Evolutionary conservation across 2,329 filamentous ascomycete genomes (phyloP).

Genomic region (Penicillium sp.): DNA sequence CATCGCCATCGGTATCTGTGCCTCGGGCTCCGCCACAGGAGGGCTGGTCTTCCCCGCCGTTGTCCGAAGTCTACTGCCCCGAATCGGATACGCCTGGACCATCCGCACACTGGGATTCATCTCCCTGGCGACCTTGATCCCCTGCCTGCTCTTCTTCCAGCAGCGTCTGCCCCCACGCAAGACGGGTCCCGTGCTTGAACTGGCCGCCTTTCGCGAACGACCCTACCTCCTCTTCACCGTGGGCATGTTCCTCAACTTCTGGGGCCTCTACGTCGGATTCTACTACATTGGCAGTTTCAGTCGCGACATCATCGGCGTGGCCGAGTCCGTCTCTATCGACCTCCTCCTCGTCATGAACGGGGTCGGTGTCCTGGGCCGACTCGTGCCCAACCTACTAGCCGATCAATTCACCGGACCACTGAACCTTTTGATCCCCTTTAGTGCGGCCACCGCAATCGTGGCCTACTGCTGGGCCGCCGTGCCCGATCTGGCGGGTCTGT

Average conservation of each 20-base stretch:
- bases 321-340: slow-evolving; percentile 48
- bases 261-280: slow-evolving; percentile 50
- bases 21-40: slow-evolving; percentile 56
- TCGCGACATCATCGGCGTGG: slow-evolving; percentile 35
- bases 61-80: slow-evolving; percentile 51
- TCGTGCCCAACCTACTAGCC: slow-evolving; percentile 54
- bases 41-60: slow-evolving; percentile 59
- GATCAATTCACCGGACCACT: slow-evolving; percentile 54
- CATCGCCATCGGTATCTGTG: slow-evolving; percentile 55
- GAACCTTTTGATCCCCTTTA: slow-evolving; percentile 54
- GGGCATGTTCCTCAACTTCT: slow-evolving; percentile 44
- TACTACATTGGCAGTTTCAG: slow-evolving; percentile 44
- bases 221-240: slow-evolving; percentile 42
- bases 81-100: slow-evolving; percentile 60
- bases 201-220: slow-evolving; percentile 46
- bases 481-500: slow-evolving; percentile 45
- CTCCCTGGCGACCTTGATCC: slow-evolving; percentile 44
- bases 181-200: slow-evolving; percentile 48
- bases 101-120: slow-evolving; percentile 58
- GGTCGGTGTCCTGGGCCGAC: slow-evolving; percentile 52
- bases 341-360: slow-evolving; percentile 62
- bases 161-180: slow-evolving; percentile 47
- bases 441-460: slow-evolving; percentile 38
- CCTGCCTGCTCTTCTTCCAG: slow-evolving; percentile 42
- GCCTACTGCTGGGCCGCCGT: slow-evolving; percentile 57